Percentiles rank a stretch among this genome's conserved stretches.
Conservation (phyloP, 345 rosid species). For the Barbarea vulgaris region DNA sequence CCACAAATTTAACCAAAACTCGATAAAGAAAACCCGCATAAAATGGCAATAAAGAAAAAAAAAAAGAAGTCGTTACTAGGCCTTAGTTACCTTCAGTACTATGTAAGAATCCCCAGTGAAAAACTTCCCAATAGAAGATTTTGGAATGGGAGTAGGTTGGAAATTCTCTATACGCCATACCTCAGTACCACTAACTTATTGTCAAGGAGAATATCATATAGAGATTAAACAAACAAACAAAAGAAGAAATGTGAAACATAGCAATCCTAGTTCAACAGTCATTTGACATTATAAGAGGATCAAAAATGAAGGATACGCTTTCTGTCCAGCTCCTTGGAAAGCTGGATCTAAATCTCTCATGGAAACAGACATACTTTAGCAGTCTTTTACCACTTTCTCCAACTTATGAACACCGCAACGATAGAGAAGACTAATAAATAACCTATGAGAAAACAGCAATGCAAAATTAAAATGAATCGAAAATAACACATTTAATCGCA, state of each 20-base stretch:
- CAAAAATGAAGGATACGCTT: conserved; percentile 79
- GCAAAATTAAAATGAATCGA: neutral
- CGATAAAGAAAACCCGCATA: neutral
- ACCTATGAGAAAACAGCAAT: conserved; percentile 25
- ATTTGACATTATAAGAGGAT: neutral
- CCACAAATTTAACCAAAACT: neutral
- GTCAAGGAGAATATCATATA: conserved; percentile 53
- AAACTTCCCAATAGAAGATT: conserved; percentile 82
- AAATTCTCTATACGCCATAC: conserved; percentile 98
- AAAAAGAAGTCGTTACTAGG: neutral
- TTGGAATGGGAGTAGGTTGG: conserved; percentile 62
- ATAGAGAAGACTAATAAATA: conserved; percentile 38
- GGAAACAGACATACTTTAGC: conserved; percentile 78
- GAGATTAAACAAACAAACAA: conserved; percentile 2
- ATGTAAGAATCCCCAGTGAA: conserved; percentile 95
- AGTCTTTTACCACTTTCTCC: conserved; percentile 41
- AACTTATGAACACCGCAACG: conserved; percentile 40
- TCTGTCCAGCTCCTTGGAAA: conserved; percentile 97
- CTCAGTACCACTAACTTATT: conserved; percentile 73
- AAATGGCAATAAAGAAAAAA: conserved; percentile 1
- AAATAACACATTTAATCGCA: neutral
- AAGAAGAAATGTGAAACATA: neutral
- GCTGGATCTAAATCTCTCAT: conserved; percentile 98
- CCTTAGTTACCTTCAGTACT: conserved; percentile 68
- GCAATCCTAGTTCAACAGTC: neutral